These are phyloP conservation scores for Rhizopogon rudus DNA, from an alignment of 768 basidiomycete genomes.

Conservation along the genomic window DNA sequence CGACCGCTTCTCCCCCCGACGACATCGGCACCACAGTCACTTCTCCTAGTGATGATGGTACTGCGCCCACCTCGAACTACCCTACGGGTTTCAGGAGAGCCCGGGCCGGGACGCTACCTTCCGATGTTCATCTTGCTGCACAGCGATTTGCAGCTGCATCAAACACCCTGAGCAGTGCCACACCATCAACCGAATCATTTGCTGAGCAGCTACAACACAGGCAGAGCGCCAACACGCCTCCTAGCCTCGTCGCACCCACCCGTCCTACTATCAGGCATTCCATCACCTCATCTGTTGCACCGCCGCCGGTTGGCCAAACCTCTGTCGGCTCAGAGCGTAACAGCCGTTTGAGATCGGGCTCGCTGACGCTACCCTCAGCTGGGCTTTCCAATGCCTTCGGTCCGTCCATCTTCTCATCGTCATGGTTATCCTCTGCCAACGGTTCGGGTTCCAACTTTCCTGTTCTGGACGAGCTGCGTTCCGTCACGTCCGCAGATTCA, in stretches of 20 bases:
- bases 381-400: constrained; percentile 83
- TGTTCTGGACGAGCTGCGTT: constrained; percentile 76
- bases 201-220: constrained; percentile 38
- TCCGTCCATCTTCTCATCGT: constrained; percentile 83
- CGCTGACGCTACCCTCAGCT: constrained; percentile 78
- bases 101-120: constrained; percentile 96
- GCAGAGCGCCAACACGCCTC: constrained; percentile 31
- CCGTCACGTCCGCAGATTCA: constrained; percentile 74
- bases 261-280: constrained; percentile 74
- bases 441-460: constrained; percentile 53
- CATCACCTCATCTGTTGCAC: constrained; percentile 56
- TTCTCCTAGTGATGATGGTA: constrained; percentile 52
- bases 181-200: constrained; percentile 47
- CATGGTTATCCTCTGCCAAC: constrained; percentile 73
- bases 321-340: constrained; percentile 50
- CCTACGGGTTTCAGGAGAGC: constrained; percentile 89
- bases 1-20: constrained; percentile 70
- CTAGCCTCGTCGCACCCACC: constrained; percentile 40
- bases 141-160: constrained; percentile 74
- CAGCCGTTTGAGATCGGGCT: constrained; percentile 89
- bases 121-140: constrained; percentile 85
- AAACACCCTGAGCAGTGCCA: constrained; percentile 45
- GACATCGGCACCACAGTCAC: constrained; percentile 55
- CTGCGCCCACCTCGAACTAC: constrained; percentile 68
- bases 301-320: constrained; percentile 35